Percentiles rank a stretch among this genome's conserved stretches.
phyloP scores from a whole-genome alignment of 2,329 filamentous ascomycete genomes.

The Fusarium sublunatum region DNA sequence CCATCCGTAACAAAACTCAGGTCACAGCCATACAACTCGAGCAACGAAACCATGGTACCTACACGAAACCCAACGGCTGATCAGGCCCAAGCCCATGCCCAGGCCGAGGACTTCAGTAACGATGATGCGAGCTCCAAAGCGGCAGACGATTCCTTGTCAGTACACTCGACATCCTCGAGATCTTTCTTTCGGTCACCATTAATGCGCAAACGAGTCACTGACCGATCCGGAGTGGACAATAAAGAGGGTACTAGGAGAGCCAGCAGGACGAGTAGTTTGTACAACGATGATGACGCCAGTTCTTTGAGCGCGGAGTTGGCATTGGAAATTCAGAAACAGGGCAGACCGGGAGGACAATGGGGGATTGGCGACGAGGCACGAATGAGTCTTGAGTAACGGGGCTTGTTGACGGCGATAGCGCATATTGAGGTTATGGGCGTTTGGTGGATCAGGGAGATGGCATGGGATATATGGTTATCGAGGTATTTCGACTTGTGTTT shows the following conservation, averaged over 20 bases:
- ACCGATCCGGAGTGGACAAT: conserved; percentile 50
- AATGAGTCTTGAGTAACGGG: conserved; percentile 75
- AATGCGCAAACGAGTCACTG: conserved; percentile 55
- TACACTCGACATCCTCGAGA: conserved; percentile 61
- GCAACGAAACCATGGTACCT: conserved; percentile 53
- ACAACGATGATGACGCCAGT: conserved; percentile 56
- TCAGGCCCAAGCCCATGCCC: conserved; percentile 29
- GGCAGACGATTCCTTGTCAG: conserved; percentile 58
- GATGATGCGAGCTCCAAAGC: conserved; percentile 47
- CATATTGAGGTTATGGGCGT: conserved; percentile 31
- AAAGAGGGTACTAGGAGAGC: conserved; percentile 54
- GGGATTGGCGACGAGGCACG: conserved; percentile 85
- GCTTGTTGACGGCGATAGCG: conserved; percentile 17
- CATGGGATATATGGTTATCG: conserved; percentile 4
- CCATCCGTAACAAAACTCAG: conserved; percentile 37
- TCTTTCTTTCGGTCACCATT: conserved; percentile 58
- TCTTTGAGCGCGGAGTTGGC: conserved; percentile 59
- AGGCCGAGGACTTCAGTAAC: conserved; percentile 43
- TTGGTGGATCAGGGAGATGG: conserved; percentile 52
- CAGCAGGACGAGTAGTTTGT: conserved; percentile 58
- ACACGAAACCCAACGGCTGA: conserved; percentile 39
- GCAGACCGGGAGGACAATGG: conserved; percentile 72
- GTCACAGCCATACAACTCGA: conserved; percentile 51
- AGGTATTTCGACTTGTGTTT: conserved; percentile 2
- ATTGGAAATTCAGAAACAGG: conserved; percentile 64